Conservation (phyloP, 176 grass and related monocot genomes). For the Typha latifolia region DNA sequence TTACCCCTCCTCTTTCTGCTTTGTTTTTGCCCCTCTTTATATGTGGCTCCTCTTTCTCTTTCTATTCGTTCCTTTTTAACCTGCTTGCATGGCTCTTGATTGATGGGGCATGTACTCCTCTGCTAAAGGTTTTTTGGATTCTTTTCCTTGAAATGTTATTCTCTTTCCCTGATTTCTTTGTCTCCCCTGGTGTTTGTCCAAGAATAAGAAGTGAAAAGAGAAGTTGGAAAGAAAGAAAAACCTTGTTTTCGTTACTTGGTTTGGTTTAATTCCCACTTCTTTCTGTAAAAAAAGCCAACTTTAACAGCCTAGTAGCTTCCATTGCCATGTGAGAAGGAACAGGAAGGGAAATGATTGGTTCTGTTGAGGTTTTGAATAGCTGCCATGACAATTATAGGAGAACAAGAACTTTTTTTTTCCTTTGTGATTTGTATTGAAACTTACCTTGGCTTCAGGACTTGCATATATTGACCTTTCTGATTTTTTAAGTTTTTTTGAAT, state of each 20-base stretch:
- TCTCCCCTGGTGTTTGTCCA: background rate
- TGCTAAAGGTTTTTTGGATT: conserved; percentile 8
- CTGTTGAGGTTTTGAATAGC: conserved; percentile 7
- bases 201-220: background rate
- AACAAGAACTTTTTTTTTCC: conserved; percentile 3
- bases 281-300: too few relatives aligned
- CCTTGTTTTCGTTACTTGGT: background rate
- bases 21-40: background rate
- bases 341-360: conserved; percentile 21
- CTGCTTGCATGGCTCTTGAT: conserved; percentile 22
- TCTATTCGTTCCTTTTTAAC: conserved; percentile 3
- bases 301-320: background rate
- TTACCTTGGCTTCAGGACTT: conserved; percentile 6
- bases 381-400: conserved; percentile 9
- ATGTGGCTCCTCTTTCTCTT: conserved; percentile 13
- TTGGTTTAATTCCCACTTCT: conserved; percentile 1
- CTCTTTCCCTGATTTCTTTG: background rate
- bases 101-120: conserved; percentile 9
- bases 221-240: background rate
- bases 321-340: conserved; percentile 10
- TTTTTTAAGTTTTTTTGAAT: background rate
- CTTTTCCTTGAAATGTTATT: background rate
- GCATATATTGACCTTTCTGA: background rate
- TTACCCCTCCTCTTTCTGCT: background rate
- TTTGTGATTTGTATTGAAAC: background rate